A percentile compares a stretch with the other conserved stretches of the same genome.
These are phyloP conservation scores for Fusarium sarcochroum DNA, from an alignment of 2,329 filamentous ascomycete genomes.

Conservation along the genomic window DNA sequence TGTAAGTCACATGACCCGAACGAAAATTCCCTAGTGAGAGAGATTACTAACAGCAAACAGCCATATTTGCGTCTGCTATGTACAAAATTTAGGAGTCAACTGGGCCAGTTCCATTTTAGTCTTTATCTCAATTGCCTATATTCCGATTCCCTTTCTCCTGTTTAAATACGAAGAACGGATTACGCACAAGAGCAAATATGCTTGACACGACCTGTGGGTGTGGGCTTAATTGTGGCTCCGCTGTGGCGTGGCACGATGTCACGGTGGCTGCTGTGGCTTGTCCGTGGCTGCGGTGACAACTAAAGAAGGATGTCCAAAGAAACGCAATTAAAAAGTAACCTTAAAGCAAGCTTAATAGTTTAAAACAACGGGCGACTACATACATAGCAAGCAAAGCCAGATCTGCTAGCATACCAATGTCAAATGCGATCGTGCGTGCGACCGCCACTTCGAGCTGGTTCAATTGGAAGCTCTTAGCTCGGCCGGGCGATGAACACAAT, in stretches of 20 bases:
- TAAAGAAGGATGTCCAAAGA: neutral
- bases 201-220: neutral
- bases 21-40: fast-evolving
- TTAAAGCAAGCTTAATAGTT: conserved; percentile 3
- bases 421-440: neutral
- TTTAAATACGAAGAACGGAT: neutral
- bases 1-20: neutral
- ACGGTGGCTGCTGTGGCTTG: neutral
- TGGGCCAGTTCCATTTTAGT: conserved; percentile 15
- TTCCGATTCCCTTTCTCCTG: conserved; percentile 14
- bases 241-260: too few relatives aligned
- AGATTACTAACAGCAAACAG: neutral
- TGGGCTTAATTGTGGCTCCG: neutral
- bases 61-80: conserved; percentile 1
- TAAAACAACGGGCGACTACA: neutral
- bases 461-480: neutral
- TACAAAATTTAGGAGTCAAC: conserved; percentile 4
- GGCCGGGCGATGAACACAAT: neutral
- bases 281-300: neutral
- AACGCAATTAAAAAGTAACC: neutral
- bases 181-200: neutral
- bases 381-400: neutral
- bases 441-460: neutral
- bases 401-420: neutral
- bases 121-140: neutral